Percentiles rank a stretch among this genome's conserved stretches.
These are phyloP conservation scores for Sicyos baderoa DNA, from an alignment of 306 rosid species.

Conservation along the genomic window DNA sequence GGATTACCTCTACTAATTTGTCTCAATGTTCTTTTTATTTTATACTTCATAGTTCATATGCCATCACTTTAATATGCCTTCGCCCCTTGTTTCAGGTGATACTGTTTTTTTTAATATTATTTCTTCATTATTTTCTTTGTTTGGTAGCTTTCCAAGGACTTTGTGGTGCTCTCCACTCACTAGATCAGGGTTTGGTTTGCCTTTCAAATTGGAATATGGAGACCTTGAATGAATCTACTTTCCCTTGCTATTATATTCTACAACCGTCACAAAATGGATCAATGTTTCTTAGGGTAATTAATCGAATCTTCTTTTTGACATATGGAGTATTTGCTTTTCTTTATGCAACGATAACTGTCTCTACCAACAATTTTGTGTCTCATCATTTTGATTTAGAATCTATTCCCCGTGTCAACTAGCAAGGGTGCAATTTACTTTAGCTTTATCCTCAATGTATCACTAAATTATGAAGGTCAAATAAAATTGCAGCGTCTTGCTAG, in stretches of 20 bases:
- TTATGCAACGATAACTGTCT: neutral
- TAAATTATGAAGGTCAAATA: conserved; percentile 15
- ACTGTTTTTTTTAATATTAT: conserved; percentile 20
- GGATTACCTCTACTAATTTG: conserved; percentile 19
- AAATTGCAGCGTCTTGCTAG: conserved; percentile 65
- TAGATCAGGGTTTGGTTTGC: conserved; percentile 32
- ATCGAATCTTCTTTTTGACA: conserved; percentile 6
- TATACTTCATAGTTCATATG: neutral
- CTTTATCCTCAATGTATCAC: conserved; percentile 16
- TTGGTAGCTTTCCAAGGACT: conserved; percentile 29
- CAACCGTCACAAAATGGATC: conserved; percentile 59
- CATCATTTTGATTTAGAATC: conserved; percentile 16
- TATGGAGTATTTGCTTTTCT: conserved; percentile 1
- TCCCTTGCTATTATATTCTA: conserved; percentile 55
- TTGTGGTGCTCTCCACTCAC: conserved; percentile 22
- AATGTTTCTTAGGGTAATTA: conserved; percentile 64
- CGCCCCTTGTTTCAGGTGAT: neutral
- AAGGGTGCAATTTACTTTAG: conserved; percentile 20
- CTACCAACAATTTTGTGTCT: neutral
- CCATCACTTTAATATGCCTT: conserved; percentile 5
- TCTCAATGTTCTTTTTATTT: conserved; percentile 12
- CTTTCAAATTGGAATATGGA: conserved; percentile 37
- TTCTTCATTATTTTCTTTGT: conserved; percentile 13
- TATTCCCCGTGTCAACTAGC: conserved; percentile 1
- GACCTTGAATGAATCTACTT: conserved; percentile 49